Conservation (phyloP, 768 basidiomycete genomes). For the Krasilnikovozyma curviuscula region DNA sequence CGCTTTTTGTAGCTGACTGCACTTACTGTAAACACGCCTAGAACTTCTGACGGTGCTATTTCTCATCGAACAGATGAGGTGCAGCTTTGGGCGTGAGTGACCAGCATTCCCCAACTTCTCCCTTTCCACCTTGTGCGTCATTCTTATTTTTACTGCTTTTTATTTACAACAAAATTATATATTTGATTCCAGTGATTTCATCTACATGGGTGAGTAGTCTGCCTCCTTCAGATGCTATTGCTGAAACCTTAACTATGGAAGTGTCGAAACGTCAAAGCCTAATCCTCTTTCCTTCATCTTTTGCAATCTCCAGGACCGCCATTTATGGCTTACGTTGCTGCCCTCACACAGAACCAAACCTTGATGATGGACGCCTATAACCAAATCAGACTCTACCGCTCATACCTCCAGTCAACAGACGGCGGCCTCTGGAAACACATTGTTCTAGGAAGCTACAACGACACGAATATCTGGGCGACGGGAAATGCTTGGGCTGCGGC, state of each 20-base stretch:
- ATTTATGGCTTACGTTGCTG: constrained; percentile 67
- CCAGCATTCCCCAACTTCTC: background rate
- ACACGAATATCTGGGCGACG: constrained; percentile 26
- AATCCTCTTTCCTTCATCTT: background rate
- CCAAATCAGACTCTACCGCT: constrained; percentile 53
- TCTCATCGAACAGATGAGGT: constrained; percentile 51
- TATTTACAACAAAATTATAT: constrained; percentile 11
- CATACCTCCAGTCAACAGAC: constrained; percentile 37
- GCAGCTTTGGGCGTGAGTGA: constrained; percentile 43
- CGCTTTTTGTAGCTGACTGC: constrained; percentile 37
- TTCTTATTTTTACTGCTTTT: constrained; percentile 20
- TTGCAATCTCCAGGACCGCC: constrained; percentile 31
- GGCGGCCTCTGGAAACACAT: constrained; percentile 47
- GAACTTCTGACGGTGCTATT: constrained; percentile 55
- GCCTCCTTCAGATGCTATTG: background rate
- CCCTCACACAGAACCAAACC: constrained; percentile 36
- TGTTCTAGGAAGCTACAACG: constrained; percentile 35
- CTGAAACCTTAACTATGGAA: too few relatives aligned
- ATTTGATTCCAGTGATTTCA: background rate
- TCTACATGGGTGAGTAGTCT: too few relatives aligned
- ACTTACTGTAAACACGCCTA: constrained; percentile 35
- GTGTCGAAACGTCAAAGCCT: background rate
- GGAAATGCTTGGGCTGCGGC: constrained; percentile 81
- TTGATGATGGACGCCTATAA: constrained; percentile 46
- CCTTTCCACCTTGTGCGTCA: background rate